Evolutionary conservation across 768 basidiomycete species (phyloP), one percentile per base, ranked within the genome.

Genomic region (Harrya chromipes): DNA sequence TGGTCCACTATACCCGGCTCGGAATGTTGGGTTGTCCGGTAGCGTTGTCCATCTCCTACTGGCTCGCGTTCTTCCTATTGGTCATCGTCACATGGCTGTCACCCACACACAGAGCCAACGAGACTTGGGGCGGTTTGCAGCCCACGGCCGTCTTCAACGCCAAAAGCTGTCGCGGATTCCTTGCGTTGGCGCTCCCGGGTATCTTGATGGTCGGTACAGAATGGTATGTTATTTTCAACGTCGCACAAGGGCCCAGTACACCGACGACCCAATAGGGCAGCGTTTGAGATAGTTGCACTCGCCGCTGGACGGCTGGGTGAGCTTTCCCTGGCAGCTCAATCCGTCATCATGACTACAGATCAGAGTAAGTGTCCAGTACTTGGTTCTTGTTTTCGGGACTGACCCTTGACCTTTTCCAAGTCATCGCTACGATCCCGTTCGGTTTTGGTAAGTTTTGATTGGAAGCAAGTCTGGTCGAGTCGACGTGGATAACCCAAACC

Each of bases 131-230:
- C 24, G 83, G 84, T 26, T 53, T 83, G 21, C 75, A 77, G 47
- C 66, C 74, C 20, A 57, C 58, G 1, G 61, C 68, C 3, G 77
- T 77, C 11, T 53, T 87, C 34, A 74, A 84, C 50, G 23, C 57
- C 10, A 62, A 65, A 17, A 76, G 80, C 54, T 87, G 85, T 54
- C 52, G 71, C 33, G 60, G 60, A 19, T 89, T 90, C 65, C 73
- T 86, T 23, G 75, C 74, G 45, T 75, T 90, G 37, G 87, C 85
- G 0, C 57, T 89, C n/a, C 86, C 87, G 0, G 88, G 87, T 0
- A 85, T 90, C 38, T 58, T 87, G 23, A 88, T 88, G 86, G 79
- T 88, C 24, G 85, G 84, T 19, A 87, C 86, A 4, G 88, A 90
- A 71, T 90, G 87, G 87, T 87, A 59, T 46, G 74, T 46, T 51